These are phyloP conservation scores for Biscogniauxia sp. DNA, from an alignment of 2,329 filamentous ascomycete genomes.

Conservation along the genomic window DNA sequence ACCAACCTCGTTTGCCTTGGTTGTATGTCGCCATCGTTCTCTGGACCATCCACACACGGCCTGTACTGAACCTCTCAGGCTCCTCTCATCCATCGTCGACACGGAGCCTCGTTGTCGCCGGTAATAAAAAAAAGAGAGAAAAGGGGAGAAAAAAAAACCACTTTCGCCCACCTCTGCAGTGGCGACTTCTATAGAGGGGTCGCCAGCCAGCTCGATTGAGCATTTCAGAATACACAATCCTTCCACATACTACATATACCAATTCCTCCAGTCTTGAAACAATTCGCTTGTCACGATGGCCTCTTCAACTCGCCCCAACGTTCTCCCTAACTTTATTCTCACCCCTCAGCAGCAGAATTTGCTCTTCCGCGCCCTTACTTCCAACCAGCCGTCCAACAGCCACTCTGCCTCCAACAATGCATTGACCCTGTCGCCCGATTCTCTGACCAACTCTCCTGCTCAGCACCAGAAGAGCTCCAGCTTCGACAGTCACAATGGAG, in stretches of 20 bases:
- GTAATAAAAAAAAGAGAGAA: not conserved
- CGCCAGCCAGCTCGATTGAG: constrained; percentile 5
- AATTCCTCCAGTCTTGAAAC: constrained; percentile 7
- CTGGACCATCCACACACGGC: not conserved
- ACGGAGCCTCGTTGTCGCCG: constrained; percentile 2
- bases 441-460: constrained; percentile 49
- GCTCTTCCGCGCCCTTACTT: constrained; percentile 72
- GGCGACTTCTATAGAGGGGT: constrained; percentile 21
- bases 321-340: constrained; percentile 61
- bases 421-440: constrained; percentile 45
- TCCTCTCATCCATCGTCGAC: not conserved
- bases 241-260: constrained; percentile 4
- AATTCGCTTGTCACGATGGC: constrained; percentile 41
- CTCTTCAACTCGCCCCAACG: constrained; percentile 42
- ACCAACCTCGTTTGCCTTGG: constrained; percentile 9
- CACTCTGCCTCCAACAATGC: constrained; percentile 36
- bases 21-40: constrained; percentile 3
- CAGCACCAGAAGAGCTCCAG: constrained; percentile 40
- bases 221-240: not conserved
- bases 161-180: constrained; percentile 10
- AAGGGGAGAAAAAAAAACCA: not conserved
- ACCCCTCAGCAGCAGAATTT: constrained; percentile 75
- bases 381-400: constrained; percentile 52
- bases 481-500: constrained; percentile 46
- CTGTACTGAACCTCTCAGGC: constrained; percentile 6